Conservation (phyloP, 352 stramenopile species). For the Blastocystis sp. region DNA sequence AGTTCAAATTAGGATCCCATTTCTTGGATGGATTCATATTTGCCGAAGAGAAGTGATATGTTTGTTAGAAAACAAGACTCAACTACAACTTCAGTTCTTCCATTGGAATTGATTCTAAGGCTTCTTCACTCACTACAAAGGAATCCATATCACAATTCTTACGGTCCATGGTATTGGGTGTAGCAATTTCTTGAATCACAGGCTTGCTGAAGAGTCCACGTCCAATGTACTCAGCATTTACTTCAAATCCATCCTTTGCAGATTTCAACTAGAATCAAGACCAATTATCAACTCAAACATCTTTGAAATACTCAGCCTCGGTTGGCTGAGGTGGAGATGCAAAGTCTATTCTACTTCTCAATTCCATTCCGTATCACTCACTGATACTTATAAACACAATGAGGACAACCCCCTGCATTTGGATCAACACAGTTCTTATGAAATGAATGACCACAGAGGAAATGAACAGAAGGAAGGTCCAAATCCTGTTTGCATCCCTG, state of each 20-base stretch:
- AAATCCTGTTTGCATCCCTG: conserved; percentile 79
- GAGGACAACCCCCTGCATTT: conserved; percentile 12
- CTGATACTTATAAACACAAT: conserved; percentile 22
- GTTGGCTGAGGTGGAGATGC: not conserved
- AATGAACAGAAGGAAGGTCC: conserved; percentile 81
- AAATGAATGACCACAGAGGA: conserved; percentile 83
- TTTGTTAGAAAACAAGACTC: conserved; percentile 25
- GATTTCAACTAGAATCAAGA: conserved; percentile 8
- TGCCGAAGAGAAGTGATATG: conserved; percentile 27
- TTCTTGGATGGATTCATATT: conserved; percentile 48
- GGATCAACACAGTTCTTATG: conserved; percentile 65
- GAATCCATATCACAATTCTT: not conserved
- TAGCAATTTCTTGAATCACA: not conserved
- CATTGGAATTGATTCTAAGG: conserved; percentile 30
- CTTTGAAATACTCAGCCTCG: conserved; percentile 34
- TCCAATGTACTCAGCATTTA: conserved; percentile 52
- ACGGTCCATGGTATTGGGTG: not conserved
- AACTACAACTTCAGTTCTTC: not conserved
- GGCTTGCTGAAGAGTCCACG: conserved; percentile 52
- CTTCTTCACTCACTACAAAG: conserved; percentile 47
- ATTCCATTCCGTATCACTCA: not conserved
- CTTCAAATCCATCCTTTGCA: conserved; percentile 45
- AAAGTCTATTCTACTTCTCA: conserved; percentile 14
- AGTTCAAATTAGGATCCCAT: conserved; percentile 27
- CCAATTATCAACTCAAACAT: not conserved